Evolutionary conservation across 225 moss, liverwort and hornwort species (phyloP).

Genomic region (Sphagnum tenellum): DNA sequence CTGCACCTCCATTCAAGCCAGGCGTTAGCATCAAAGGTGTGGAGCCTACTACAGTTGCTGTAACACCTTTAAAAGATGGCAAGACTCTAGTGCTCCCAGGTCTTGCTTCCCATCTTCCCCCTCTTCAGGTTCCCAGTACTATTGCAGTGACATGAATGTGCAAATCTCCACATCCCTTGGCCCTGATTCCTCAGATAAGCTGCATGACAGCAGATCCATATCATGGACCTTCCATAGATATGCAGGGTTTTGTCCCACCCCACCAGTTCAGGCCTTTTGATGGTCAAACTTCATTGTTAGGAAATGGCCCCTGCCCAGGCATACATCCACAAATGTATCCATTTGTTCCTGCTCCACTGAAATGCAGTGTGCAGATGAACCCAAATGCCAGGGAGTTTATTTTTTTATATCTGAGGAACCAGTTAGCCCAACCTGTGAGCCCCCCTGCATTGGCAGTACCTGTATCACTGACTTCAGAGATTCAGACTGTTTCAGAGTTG

Average conservation of each 20-base stretch:
- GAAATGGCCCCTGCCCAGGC: no score
- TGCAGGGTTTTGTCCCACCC: no score
- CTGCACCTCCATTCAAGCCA: conserved; percentile 48
- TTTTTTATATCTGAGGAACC: not conserved
- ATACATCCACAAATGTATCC: not conserved
- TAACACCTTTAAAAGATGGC: conserved; percentile 55
- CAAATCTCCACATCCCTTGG: no score
- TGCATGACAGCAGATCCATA: no score
- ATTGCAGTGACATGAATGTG: no score
- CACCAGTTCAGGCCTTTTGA: no score
- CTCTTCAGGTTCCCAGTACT: not conserved
- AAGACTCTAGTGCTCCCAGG: conserved; percentile 21
- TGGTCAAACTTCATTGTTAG: no score
- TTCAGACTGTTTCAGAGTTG: no score
- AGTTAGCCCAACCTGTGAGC: conserved; percentile 3
- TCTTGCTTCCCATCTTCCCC: conserved; percentile 7
- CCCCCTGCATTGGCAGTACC: conserved; percentile 9
- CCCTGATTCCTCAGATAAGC: no score
- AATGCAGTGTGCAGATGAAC: no score
- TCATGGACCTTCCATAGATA: no score
- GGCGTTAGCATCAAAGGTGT: conserved; percentile 13
- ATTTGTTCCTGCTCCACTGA: not conserved
- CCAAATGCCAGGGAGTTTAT: no score
- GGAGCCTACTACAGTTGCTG: conserved; percentile 19
- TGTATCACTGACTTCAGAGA: not conserved